A percentile compares a stretch with the other conserved stretches of the same genome.
These are phyloP conservation scores for Aspergillus uvarum DNA, from an alignment of 2,329 filamentous ascomycete species.

Conservation along the genomic window DNA sequence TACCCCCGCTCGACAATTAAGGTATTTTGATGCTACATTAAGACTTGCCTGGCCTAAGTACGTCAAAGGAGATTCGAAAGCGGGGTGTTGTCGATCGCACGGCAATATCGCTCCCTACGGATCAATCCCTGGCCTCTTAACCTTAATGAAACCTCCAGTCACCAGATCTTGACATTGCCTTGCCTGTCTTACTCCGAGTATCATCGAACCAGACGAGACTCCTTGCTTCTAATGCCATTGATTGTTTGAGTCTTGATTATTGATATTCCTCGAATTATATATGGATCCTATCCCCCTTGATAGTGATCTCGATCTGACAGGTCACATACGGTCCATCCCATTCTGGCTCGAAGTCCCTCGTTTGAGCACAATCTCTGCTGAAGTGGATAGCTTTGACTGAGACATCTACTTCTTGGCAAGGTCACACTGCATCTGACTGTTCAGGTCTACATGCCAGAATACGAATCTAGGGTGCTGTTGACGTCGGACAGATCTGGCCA, in stretches of 20 bases:
- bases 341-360: background rate
- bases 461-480: background rate
- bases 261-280: background rate
- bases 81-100: no score
- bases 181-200: no score
- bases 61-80: no score
- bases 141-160: no score
- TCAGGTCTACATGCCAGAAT: background rate
- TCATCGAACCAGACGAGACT: no score
- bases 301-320: background rate
- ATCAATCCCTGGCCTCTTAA: no score
- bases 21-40: no score
- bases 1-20: no score
- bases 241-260: background rate
- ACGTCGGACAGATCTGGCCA: background rate
- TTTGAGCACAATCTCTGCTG: background rate
- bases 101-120: no score
- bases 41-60: no score
- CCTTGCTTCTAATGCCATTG: background rate
- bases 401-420: background rate
- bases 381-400: background rate
- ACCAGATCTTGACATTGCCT: no score
- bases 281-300: background rate
- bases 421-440: background rate
- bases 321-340: background rate